phyloP scores from a whole-genome alignment of 106 monocot species.

The Cymbidium sinense region DNA sequence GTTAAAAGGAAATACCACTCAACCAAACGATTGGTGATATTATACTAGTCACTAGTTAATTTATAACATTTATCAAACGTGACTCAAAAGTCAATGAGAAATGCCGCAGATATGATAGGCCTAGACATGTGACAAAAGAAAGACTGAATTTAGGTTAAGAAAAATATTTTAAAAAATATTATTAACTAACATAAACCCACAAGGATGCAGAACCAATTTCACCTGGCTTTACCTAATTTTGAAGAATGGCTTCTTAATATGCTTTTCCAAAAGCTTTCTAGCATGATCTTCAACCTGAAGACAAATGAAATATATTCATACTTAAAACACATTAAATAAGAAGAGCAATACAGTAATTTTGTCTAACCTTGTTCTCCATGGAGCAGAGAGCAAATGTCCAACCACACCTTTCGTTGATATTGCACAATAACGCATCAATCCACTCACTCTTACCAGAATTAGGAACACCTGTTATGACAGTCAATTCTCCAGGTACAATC shows the following conservation, averaged over 20 bases:
- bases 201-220: neutral
- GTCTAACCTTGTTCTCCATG: conserved; percentile 86
- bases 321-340: neutral
- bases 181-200: neutral
- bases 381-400: conserved; percentile 95
- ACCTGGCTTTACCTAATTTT: conserved; percentile 45
- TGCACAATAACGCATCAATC: conserved; percentile 93
- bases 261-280: conserved; percentile 94
- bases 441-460: conserved; percentile 99
- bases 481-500: conserved; percentile 94
- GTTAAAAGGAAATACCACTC: neutral
- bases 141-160: neutral
- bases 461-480: conserved; percentile 79
- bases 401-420: conserved; percentile 50
- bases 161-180: neutral
- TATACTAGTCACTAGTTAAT: neutral
- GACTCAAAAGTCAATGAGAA: neutral
- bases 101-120: neutral
- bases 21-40: neutral
- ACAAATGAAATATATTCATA: conserved; percentile 7
- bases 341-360: neutral
- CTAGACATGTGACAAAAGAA: neutral
- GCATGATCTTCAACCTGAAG: conserved; percentile 87
- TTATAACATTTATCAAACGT: neutral
- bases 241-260: conserved; percentile 81